Conservation (phyloP, 192 early-diverging fungal genomes). For the Dispira simplex region DNA sequence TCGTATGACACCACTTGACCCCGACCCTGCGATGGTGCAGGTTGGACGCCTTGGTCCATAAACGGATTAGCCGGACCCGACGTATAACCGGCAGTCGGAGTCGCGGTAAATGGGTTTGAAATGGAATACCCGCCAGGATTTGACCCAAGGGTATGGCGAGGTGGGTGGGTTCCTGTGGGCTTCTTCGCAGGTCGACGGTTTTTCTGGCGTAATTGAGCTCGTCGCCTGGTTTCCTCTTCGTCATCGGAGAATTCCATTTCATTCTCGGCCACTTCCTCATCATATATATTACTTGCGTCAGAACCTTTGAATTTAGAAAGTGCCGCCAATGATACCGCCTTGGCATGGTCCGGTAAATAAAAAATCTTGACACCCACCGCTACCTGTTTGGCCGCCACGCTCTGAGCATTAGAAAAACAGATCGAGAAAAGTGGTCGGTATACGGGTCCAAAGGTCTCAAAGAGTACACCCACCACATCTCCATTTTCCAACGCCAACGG, state of each 20-base stretch:
- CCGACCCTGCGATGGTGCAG: no score
- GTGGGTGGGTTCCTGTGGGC: background rate
- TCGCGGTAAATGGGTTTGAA: background rate
- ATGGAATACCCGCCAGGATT: background rate
- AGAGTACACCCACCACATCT: constrained; percentile 51
- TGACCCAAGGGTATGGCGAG: background rate
- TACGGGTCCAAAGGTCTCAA: constrained; percentile 91
- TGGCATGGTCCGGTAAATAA: constrained; percentile 39
- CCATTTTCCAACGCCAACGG: constrained; percentile 47
- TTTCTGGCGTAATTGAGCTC: constrained; percentile 33
- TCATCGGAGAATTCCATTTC: constrained; percentile 94
- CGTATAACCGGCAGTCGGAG: background rate
- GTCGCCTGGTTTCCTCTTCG: constrained; percentile 45
- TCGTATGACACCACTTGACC: no score
- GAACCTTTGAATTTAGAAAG: constrained; percentile 59
- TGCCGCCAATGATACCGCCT: constrained; percentile 44
- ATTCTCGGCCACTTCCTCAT: constrained; percentile 77
- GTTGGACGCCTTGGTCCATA: background rate
- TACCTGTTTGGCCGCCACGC: constrained; percentile 34
- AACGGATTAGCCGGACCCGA: background rate
- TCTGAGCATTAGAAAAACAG: constrained; percentile 43
- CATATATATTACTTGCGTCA: constrained; percentile 85
- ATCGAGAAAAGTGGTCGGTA: constrained; percentile 67
- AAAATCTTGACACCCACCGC: constrained; percentile 37
- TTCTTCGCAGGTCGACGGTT: constrained; percentile 23